Conservation (phyloP, 331 rosid species). For the Prunus yedoensis region DNA sequence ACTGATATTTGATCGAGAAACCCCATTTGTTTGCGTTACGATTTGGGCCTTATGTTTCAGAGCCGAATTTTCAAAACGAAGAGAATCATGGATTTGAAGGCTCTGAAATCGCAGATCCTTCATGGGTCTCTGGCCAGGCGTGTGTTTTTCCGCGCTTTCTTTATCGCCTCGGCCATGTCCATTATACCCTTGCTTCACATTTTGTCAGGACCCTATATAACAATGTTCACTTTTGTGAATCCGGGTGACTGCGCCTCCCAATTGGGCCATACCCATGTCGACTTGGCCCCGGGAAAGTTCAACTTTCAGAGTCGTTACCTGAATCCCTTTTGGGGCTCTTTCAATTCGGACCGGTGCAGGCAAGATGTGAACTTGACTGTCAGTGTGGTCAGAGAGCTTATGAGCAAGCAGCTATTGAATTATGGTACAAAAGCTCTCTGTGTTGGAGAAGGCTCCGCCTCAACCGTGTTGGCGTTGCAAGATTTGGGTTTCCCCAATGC, state of each 20-base stretch:
- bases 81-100: constrained; percentile 44
- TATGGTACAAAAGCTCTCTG: constrained; percentile 63
- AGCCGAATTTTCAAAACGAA: constrained; percentile 1
- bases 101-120: constrained; percentile 46
- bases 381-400: constrained; percentile 58
- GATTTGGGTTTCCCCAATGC: constrained; percentile 67
- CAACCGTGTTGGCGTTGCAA: constrained; percentile 55
- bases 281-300: constrained; percentile 31
- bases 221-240: constrained; percentile 35
- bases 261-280: constrained; percentile 8
- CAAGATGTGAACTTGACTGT: constrained; percentile 53
- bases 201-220: constrained; percentile 36
- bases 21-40: neutral
- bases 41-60: neutral
- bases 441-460: constrained; percentile 68
- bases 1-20: neutral
- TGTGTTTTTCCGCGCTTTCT: constrained; percentile 46
- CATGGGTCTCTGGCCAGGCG: constrained; percentile 58
- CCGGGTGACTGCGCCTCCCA: constrained; percentile 39
- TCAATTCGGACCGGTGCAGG: constrained; percentile 40
- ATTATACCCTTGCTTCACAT: constrained; percentile 53
- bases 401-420: constrained; percentile 45
- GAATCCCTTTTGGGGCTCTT: constrained; percentile 54
- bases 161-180: constrained; percentile 57
- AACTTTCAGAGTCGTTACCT: constrained; percentile 44